phyloP scores from a whole-genome alignment of 2,329 filamentous ascomycete genomes.

The Diaporthe sp. region DNA sequence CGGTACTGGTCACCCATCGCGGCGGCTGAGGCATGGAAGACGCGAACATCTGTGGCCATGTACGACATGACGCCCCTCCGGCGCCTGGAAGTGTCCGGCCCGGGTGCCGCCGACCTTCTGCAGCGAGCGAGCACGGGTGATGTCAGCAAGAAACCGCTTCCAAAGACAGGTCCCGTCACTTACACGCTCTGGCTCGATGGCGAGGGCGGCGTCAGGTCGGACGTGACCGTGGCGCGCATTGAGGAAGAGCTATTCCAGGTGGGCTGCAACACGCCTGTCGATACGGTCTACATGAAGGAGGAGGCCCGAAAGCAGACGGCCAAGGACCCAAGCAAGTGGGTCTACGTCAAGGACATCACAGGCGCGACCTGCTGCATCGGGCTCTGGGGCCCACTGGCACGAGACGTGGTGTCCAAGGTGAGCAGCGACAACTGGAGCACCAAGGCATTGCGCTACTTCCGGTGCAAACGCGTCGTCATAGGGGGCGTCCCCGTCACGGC shows the following conservation, averaged over 20 bases:
- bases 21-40: constrained; percentile 73
- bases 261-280: constrained; percentile 64
- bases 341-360: constrained; percentile 68
- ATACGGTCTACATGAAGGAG: constrained; percentile 63
- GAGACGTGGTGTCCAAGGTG: constrained; percentile 59
- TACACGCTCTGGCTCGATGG: constrained; percentile 67
- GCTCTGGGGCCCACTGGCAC: constrained; percentile 69
- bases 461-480: constrained; percentile 59
- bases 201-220: constrained; percentile 64
- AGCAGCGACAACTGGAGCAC: constrained; percentile 58
- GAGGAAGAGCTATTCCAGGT: constrained; percentile 63
- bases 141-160: constrained; percentile 51
- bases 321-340: constrained; percentile 51
- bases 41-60: constrained; percentile 69
- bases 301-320: constrained; percentile 62
- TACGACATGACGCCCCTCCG: constrained; percentile 72
- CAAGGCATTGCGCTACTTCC: constrained; percentile 59
- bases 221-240: constrained; percentile 66
- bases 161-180: constrained; percentile 56
- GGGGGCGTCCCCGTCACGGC: constrained; percentile 66
- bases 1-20: constrained; percentile 67
- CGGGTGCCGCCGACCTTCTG: constrained; percentile 65
- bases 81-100: constrained; percentile 66
- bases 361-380: constrained; percentile 70
- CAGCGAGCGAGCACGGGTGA: constrained; percentile 63